Evolutionary conservation across 2,329 filamentous ascomycete species (phyloP), one percentile per base, ranked within the genome.

Genomic region (Annulohypoxylon truncatum): DNA sequence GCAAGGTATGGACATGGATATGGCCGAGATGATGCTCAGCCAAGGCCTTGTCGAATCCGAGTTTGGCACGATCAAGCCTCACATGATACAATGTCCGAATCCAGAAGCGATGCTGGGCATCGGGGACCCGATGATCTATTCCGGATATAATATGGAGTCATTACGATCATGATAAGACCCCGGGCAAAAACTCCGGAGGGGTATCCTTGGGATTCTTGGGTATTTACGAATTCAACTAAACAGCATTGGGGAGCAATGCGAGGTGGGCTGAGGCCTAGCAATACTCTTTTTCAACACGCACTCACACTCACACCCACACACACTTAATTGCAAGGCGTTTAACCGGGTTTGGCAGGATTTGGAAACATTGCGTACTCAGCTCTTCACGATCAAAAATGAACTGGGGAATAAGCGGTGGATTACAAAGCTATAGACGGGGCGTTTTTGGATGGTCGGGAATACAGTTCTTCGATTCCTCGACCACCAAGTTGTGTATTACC

Each of bases 101-200:
- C 80, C 83, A 0, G 84, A 86, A 46, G 83, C 84, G 6, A 88
- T 88, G 85, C 79, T 87, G 74, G 83, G 85, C 15, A 82, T 86
- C 72, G 82, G 81, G 15, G 86, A 88, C 66, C 85, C 86, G 0
- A 87, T 87, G 85, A 87, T 88, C 60, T 88, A 83, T 71, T 79
- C 82, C 2, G 83, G 83, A 46, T 86, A 82, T 72, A 83, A 85
- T 61, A 76, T 77, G 71, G 75, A 77, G 47, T 74, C 74, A 48
- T 67, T 76, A 65, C 73, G 74, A 46, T 73, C 73, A 48, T 75
- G 65, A 71, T 38, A 58, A 64, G 54, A 31, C 38, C 38, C 24
- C 12, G 24, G 24, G 13, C 22, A 28, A 48, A 47, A 28, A 26
- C 24, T 40, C 12, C 15, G 24, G 44, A 28, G 20, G 4, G 42